These are phyloP conservation scores for Bothia castanella DNA, from an alignment of 1,284 basidiomycete species.

Conservation along the genomic window DNA sequence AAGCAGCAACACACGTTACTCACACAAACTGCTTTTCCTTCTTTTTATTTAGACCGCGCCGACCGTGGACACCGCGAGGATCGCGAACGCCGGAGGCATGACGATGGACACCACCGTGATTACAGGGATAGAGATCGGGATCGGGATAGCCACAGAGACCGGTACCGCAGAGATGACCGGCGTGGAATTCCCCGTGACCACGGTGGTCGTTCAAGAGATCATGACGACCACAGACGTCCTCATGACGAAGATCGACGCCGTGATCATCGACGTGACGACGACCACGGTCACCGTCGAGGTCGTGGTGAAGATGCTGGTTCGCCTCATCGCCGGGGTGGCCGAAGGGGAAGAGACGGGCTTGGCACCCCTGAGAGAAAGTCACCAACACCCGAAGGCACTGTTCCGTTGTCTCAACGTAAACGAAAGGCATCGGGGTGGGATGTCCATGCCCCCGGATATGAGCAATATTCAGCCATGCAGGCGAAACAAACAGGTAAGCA, in stretches of 20 bases:
- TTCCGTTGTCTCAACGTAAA: conserved; percentile 81
- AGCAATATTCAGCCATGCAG: conserved; percentile 90
- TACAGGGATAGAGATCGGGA: conserved; percentile 43
- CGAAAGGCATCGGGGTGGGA: conserved; percentile 94
- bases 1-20: conserved; percentile 46
- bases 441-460: conserved; percentile 91
- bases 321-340: conserved; percentile 36
- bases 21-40: conserved; percentile 42
- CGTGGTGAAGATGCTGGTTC: conserved; percentile 38
- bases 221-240: conserved; percentile 42
- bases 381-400: conserved; percentile 85
- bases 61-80: conserved; percentile 55
- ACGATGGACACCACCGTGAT: conserved; percentile 48
- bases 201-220: conserved; percentile 39
- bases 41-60: conserved; percentile 41
- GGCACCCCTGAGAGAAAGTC: conserved; percentile 77
- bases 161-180: conserved; percentile 43
- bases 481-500: conserved; percentile 90
- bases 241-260: conserved; percentile 48
- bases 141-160: conserved; percentile 39
- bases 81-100: conserved; percentile 50
- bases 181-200: conserved; percentile 34
- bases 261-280: conserved; percentile 49
- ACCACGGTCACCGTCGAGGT: conserved; percentile 34
- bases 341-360: conserved; percentile 47